Evolutionary conservation across 352 stramenopile genomes (phyloP).

Genomic region (Blastocystis sp.): DNA sequence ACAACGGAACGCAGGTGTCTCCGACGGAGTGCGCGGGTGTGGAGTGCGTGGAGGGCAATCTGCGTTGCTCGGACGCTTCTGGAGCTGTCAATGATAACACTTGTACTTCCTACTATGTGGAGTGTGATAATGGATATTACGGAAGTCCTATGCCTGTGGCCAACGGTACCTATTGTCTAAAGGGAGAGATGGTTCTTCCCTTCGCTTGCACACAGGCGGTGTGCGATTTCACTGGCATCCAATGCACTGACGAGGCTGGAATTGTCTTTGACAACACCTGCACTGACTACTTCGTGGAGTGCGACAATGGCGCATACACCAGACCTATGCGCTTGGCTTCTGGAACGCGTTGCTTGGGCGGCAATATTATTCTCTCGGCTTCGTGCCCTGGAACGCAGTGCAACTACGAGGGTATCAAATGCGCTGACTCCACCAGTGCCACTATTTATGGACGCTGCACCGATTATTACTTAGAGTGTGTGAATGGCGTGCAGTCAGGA

Average conservation of each 20-base stretch:
- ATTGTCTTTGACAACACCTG: slow-evolving; percentile 31
- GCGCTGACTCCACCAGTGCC: not conserved
- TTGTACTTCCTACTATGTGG: slow-evolving; percentile 34
- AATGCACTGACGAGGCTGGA: slow-evolving; percentile 38
- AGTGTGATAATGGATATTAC: slow-evolving; percentile 32
- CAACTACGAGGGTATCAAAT: slow-evolving; percentile 27
- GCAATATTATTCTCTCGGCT: not conserved
- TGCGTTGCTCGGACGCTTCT: not conserved
- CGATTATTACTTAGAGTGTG: slow-evolving; percentile 24
- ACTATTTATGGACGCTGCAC: not conserved
- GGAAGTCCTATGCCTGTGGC: slow-evolving; percentile 6
- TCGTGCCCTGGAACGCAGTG: slow-evolving; percentile 5
- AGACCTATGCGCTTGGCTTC: slow-evolving; percentile 19
- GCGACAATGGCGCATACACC: slow-evolving; percentile 34
- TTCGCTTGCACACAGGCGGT: not conserved
- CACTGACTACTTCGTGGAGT: slow-evolving; percentile 51
- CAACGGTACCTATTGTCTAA: slow-evolving; percentile 30
- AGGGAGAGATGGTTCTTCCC: slow-evolving; percentile 35
- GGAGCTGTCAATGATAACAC: not conserved
- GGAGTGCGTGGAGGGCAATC: not conserved
- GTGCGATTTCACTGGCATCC: slow-evolving; percentile 57
- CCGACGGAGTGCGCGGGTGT: not conserved
- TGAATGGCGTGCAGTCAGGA: slow-evolving; percentile 6
- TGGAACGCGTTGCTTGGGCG: slow-evolving; percentile 30
- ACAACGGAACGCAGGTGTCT: slow-evolving; percentile 13